Conservation (phyloP, 2,329 filamentous ascomycete genomes). For the Colletotrichum acutatum region DNA sequence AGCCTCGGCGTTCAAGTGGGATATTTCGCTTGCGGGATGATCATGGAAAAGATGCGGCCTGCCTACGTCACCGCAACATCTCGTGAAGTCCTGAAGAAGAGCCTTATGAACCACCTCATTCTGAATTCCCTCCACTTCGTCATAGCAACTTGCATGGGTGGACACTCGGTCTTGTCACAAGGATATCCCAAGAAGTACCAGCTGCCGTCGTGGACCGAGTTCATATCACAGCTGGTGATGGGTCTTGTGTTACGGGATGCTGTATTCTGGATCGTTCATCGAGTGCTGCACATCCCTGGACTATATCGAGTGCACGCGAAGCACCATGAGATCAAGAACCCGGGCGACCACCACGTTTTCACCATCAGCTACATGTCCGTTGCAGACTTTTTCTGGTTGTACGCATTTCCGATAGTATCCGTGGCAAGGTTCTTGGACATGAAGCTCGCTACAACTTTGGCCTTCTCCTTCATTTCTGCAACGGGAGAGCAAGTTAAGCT, state of each 20-base stretch:
- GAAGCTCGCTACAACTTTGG: conserved; percentile 2
- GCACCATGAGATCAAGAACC: conserved; percentile 11
- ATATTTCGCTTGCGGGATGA: background rate
- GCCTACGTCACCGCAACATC: background rate
- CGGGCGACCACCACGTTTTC: background rate
- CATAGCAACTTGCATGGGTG: background rate
- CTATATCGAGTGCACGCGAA: conserved; percentile 11
- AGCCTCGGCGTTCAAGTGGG: background rate
- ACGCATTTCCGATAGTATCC: background rate
- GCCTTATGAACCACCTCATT: conserved; percentile 1
- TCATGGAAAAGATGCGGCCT: background rate
- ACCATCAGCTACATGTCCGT: conserved; percentile 19
- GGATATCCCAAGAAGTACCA: background rate
- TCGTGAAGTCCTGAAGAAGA: background rate
- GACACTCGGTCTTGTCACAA: background rate
- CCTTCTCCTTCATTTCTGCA: conserved; percentile 2
- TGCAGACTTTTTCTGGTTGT: conserved; percentile 3
- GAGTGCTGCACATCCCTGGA: background rate
- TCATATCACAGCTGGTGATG: background rate
- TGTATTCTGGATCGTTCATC: background rate
- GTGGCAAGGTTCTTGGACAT: conserved; percentile 2
- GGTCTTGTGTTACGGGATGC: conserved; percentile 1
- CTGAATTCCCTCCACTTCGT: background rate
- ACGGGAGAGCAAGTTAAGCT: conserved; percentile 6
- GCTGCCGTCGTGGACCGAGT: background rate